phyloP scores from a whole-genome alignment of 2,329 filamentous ascomycete genomes.

The Pyrenochaeta sp. region DNA sequence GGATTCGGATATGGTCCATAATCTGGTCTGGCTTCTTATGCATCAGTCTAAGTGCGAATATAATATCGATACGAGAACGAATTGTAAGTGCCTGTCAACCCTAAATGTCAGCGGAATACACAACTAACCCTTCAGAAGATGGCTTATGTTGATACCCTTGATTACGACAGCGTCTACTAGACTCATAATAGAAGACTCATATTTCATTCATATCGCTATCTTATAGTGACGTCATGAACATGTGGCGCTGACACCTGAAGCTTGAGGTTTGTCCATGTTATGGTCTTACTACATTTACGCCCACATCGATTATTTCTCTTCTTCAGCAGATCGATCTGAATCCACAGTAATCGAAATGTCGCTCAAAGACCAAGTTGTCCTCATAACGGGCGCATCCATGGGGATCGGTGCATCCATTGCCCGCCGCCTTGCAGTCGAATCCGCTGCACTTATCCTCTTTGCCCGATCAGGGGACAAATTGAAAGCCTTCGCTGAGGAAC shows the following conservation, averaged over 20 bases:
- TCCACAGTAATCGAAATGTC: conserved; percentile 26
- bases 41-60: background rate
- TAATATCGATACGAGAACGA: background rate
- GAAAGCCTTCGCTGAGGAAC: conserved; percentile 24
- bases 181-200: background rate
- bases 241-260: no score
- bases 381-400: conserved; percentile 55
- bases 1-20: background rate
- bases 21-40: background rate
- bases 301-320: background rate
- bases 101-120: background rate
- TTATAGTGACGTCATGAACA: conserved; percentile 11
- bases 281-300: no score
- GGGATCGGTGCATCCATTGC: conserved; percentile 59
- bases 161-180: background rate
- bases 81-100: background rate
- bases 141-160: conserved; percentile 4
- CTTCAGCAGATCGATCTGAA: background rate
- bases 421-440: conserved; percentile 47
- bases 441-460: conserved; percentile 55
- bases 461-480: conserved; percentile 49
- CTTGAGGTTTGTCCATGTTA: background rate
- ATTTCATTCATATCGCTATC: background rate
- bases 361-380: conserved; percentile 31
- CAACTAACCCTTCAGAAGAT: conserved; percentile 1